A percentile compares a stretch with the other conserved stretches of the same genome.
phyloP scores from a whole-genome alignment of 305 asterid species.

The Ilex paraguariensis region DNA sequence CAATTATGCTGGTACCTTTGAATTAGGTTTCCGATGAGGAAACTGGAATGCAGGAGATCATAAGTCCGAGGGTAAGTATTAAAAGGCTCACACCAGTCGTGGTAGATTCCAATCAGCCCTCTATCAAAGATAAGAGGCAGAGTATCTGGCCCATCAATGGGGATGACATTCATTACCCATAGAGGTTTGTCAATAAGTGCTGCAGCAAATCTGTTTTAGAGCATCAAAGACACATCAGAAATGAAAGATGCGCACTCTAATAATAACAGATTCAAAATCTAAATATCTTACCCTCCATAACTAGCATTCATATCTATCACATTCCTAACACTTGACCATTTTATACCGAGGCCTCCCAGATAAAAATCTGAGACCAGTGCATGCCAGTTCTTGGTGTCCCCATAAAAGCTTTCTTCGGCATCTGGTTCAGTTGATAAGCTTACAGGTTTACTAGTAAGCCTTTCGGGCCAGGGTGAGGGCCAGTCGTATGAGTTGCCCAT shows the following conservation, averaged over 20 bases:
- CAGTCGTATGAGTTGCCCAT: conserved; percentile 30
- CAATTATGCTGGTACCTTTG: conserved; percentile 44
- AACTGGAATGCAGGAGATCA: conserved; percentile 86
- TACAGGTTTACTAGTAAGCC: conserved; percentile 61
- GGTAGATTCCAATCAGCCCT: conserved; percentile 85
- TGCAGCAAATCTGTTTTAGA: conserved; percentile 63
- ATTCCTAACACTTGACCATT: conserved; percentile 71
- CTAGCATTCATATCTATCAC: conserved; percentile 95
- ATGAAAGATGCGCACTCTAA: neutral
- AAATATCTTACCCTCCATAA: conserved; percentile 76
- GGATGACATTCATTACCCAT: conserved; percentile 91
- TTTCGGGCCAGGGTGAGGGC: conserved; percentile 87
- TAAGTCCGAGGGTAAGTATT: conserved; percentile 84
- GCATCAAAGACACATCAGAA: neutral
- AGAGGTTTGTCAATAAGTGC: conserved; percentile 54
- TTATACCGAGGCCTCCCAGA: conserved; percentile 55
- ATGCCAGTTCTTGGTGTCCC: conserved; percentile 79
- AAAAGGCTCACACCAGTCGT: conserved; percentile 94
- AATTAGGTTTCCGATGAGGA: conserved; percentile 60
- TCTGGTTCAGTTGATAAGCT: conserved; percentile 46
- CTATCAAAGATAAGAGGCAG: conserved; percentile 66
- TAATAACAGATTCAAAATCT: neutral
- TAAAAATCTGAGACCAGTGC: conserved; percentile 77
- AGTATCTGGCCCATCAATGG: conserved; percentile 63
- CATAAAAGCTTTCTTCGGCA: conserved; percentile 52